Conservation (phyloP, 495 filamentous ascomycete genomes). For the Neurospora discreta region DNA sequence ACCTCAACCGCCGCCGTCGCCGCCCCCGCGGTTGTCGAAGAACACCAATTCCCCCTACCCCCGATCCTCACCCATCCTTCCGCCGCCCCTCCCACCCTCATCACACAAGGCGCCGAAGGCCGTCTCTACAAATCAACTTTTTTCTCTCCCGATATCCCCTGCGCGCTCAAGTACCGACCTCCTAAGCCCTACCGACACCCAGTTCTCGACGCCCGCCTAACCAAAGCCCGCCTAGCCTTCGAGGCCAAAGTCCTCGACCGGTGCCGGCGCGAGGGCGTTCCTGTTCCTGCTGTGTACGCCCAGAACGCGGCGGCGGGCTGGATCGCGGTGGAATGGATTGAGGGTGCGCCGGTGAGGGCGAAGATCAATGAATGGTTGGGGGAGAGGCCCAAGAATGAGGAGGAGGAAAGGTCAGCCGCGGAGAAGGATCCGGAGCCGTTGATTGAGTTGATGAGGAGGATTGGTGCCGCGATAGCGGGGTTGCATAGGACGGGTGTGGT, state of each 20-base stretch:
- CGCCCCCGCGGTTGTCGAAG: background rate
- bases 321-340: constrained; percentile 86
- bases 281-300: constrained; percentile 65
- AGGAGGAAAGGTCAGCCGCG: constrained; percentile 27
- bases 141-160: constrained; percentile 55
- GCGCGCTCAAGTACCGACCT: constrained; percentile 87
- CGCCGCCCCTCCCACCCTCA: constrained; percentile 45
- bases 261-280: constrained; percentile 63
- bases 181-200: constrained; percentile 90
- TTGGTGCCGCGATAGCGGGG: constrained; percentile 64
- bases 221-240: constrained; percentile 70
- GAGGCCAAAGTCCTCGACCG: constrained; percentile 78
- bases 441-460: constrained; percentile 51
- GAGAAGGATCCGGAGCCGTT: constrained; percentile 25
- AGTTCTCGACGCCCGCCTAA: constrained; percentile 76
- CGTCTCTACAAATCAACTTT: constrained; percentile 82
- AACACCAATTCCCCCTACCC: constrained; percentile 43
- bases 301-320: constrained; percentile 66
- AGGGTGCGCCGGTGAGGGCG: constrained; percentile 56
- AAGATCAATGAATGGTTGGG: constrained; percentile 55
- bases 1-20: background rate
- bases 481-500: constrained; percentile 76
- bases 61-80: constrained; percentile 50
- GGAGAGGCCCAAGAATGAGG: constrained; percentile 27
- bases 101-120: constrained; percentile 91